Evolutionary conservation across 1,284 basidiomycete species (phyloP), one percentile per base, ranked within the genome.

Genomic region (Porodaedalea pini): DNA sequence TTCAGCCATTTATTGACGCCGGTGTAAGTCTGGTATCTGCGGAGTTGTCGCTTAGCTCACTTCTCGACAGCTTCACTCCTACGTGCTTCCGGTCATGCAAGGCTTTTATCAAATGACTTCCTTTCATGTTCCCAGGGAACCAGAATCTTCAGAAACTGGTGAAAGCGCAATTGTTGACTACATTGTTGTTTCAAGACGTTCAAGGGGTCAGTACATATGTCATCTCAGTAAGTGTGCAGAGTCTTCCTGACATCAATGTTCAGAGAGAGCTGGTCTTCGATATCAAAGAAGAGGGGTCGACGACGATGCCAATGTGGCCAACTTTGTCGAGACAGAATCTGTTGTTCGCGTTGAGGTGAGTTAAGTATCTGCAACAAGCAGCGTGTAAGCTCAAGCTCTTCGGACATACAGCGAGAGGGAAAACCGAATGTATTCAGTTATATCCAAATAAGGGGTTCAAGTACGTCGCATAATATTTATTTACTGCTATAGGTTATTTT

Each of bases 211-310:
- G 37, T n/a, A 7, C n/a, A n/a, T n/a, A n/a, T n/a, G n/a, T n/a
- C n/a, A n/a, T n/a, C n/a, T n/a, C n/a, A n/a, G n/a, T n/a, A 51
- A 19, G 11, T 32, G 8, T 29, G 13, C 5, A 13, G 3, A 21
- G 23, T 25, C 17, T 34, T n/a, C n/a, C 32, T 34, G 19, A 47
- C 21, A 25, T n/a, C 4, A 13, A 2, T 41, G 15, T 10, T 13
- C 37, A 57, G 85, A 94, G 70, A 85, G 97, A 49, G 94, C 94
- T 10, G 97, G 97, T 1, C 84, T 98, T 50, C 83, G 97, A 53
- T 99, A 98, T 78, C 97, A 99, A 70, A 85, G 93, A 29, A 82
- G 97, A 66, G 97, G 97, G 2, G 86, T 99, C 58, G 94, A 99
- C 66, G 82, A 88, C 57, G 86, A 90, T 62, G 87, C 90, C 11